Percentiles rank a stretch among this genome's conserved stretches.
These are phyloP conservation scores for Salix dunnii DNA, from an alignment of 345 rosid species.

Conservation along the genomic window DNA sequence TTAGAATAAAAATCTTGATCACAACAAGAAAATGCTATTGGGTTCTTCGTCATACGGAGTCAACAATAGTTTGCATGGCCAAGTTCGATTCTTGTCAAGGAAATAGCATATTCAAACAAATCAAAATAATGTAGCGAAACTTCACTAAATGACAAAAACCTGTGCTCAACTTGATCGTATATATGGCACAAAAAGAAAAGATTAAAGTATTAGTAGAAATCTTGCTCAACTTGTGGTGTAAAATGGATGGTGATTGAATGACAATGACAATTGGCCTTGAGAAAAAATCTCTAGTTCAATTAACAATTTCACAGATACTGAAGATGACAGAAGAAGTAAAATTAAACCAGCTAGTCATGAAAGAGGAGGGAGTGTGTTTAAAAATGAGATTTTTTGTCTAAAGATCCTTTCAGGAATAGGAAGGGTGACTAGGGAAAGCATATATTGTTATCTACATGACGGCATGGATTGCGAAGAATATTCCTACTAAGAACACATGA, in stretches of 20 bases:
- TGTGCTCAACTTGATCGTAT: background rate
- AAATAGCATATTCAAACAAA: background rate
- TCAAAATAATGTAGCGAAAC: background rate
- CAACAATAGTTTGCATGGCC: background rate
- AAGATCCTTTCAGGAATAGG: background rate
- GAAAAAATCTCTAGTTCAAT: background rate
- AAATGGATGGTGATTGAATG: conserved; percentile 5
- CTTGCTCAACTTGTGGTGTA: conserved; percentile 11
- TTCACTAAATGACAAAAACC: background rate
- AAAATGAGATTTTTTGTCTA: background rate
- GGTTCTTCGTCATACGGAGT: conserved; percentile 13
- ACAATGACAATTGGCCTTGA: background rate
- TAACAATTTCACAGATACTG: too few relatives aligned
- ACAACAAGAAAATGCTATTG: conserved; percentile 31
- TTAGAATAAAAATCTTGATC: conserved; percentile 9
- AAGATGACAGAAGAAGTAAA: background rate
- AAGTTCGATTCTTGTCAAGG: background rate
- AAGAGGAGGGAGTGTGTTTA: background rate
- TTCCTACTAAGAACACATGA: background rate
- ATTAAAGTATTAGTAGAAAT: background rate
- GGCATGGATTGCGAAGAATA: background rate
- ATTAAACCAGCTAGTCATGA: background rate
- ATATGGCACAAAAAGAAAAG: background rate
- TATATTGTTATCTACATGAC: background rate
- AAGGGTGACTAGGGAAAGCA: background rate